Evolutionary conservation across 2,329 filamentous ascomycete genomes (phyloP).

Genomic region (Cordyceps sp.): DNA sequence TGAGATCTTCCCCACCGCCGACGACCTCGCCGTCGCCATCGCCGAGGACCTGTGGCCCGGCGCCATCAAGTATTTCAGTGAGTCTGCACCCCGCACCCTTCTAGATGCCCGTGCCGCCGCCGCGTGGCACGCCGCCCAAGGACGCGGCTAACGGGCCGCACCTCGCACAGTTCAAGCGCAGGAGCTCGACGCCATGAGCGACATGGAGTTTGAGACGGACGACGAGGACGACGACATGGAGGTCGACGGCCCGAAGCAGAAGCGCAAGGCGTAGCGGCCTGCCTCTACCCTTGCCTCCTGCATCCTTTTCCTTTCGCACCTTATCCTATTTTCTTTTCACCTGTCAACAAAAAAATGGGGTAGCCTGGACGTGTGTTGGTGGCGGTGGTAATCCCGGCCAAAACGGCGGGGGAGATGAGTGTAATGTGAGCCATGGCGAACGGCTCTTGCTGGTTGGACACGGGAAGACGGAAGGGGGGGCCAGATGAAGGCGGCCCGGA

Average conservation of each 20-base stretch:
- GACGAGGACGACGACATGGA: constrained; percentile 18
- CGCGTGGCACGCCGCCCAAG: background rate
- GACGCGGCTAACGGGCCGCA: no score
- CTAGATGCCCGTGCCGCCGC: background rate
- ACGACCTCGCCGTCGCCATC: constrained; percentile 64
- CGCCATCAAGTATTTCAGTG: constrained; percentile 84
- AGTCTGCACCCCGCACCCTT: constrained; percentile 18
- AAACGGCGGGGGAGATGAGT: no score
- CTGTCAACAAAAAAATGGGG: constrained; percentile 2
- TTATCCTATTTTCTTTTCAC: no score
- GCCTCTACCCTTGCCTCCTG: no score
- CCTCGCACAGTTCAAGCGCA: constrained; percentile 28
- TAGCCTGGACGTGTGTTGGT: background rate
- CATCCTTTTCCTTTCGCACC: no score
- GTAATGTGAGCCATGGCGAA: no score
- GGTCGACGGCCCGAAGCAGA: constrained; percentile 21
- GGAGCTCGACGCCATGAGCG: constrained; percentile 49
- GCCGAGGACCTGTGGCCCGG: constrained; percentile 80
- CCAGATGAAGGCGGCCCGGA: no score
- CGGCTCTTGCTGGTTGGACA: no score
- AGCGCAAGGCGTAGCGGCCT: no score
- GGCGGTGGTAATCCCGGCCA: no score
- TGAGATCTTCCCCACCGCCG: constrained; percentile 79
- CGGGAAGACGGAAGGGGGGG: no score
- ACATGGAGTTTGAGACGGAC: constrained; percentile 48